A percentile compares a stretch with the other conserved stretches of the same genome.
These are phyloP conservation scores for Platanthera guangdongensis DNA, from an alignment of 106 monocot species.

Conservation along the genomic window DNA sequence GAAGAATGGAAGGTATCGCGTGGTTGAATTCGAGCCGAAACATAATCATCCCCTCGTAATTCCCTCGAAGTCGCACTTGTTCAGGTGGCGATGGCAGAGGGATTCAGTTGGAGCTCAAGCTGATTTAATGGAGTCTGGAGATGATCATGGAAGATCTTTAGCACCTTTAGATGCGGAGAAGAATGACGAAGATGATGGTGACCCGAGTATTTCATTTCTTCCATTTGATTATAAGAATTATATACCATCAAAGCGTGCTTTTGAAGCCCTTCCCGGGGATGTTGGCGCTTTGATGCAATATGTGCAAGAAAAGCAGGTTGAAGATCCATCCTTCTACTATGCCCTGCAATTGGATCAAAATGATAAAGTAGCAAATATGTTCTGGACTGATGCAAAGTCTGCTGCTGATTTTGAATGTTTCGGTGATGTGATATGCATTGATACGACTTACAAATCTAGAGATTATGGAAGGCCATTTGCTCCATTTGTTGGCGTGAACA, in stretches of 20 bases:
- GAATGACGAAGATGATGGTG: background rate
- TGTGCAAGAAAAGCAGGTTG: constrained; percentile 16
- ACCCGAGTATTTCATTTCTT: background rate
- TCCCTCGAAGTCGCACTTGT: constrained; percentile 30
- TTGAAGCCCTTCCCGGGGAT: constrained; percentile 21
- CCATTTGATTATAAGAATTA: constrained; percentile 15
- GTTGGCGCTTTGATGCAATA: constrained; percentile 34
- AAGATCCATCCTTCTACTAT: constrained; percentile 29
- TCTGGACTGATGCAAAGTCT: constrained; percentile 37
- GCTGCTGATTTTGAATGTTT: constrained; percentile 22
- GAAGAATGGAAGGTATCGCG: constrained; percentile 35
- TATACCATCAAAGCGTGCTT: constrained; percentile 14
- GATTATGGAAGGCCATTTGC: constrained; percentile 23
- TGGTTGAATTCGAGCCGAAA: constrained; percentile 27
- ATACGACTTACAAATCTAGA: constrained; percentile 18
- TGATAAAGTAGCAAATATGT: constrained; percentile 19
- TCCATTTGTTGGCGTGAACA: constrained; percentile 28
- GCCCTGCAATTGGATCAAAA: constrained; percentile 22
- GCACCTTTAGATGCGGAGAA: constrained; percentile 1
- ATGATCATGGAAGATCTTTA: background rate
- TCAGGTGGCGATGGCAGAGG: constrained; percentile 37
- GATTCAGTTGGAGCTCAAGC: constrained; percentile 3
- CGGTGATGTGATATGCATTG: constrained; percentile 34
- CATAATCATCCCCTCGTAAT: constrained; percentile 47
- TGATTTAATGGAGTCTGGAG: constrained; percentile 7